A percentile compares a stretch with the other conserved stretches of the same genome.
These are phyloP conservation scores for Lithospermum erythrorhizon DNA, from an alignment of 257 asterid species.

Conservation along the genomic window DNA sequence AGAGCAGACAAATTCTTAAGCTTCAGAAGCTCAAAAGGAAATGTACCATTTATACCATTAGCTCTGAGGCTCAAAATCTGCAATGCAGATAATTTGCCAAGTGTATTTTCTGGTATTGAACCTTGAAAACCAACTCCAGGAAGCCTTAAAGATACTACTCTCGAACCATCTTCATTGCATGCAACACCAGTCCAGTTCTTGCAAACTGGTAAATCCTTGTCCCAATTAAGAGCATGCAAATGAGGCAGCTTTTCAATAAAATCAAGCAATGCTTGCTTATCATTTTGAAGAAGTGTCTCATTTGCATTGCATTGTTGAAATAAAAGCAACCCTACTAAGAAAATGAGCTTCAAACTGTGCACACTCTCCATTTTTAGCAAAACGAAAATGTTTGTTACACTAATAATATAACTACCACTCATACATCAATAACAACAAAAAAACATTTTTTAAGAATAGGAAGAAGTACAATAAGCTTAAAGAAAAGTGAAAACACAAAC, in stretches of 20 bases:
- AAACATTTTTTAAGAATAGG: conserved; percentile 5
- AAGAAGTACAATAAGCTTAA: conserved; percentile 10
- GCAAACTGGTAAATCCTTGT: conserved; percentile 37
- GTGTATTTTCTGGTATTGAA: conserved; percentile 51
- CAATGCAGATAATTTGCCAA: conserved; percentile 60
- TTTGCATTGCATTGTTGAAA: conserved; percentile 10
- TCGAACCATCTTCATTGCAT: conserved; percentile 56
- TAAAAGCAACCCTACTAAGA: conserved; percentile 28
- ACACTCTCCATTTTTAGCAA: conserved; percentile 35
- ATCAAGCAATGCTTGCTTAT: conserved; percentile 67
- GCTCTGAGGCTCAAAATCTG: conserved; percentile 97
- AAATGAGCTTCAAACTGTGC: conserved; percentile 15
- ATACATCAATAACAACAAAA: background rate
- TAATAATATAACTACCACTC: background rate
- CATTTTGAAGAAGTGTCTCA: conserved; percentile 38
- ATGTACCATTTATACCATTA: conserved; percentile 59
- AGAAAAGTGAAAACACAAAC: conserved; percentile 12
- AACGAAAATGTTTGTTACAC: background rate
- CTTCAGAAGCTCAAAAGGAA: conserved; percentile 68
- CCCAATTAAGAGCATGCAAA: conserved; percentile 53
- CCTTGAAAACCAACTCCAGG: conserved; percentile 91
- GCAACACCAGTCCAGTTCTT: conserved; percentile 61
- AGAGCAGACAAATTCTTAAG: conserved; percentile 59
- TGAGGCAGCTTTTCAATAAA: conserved; percentile 43
- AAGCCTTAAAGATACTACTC: conserved; percentile 52